Base-by-base conservation (phyloP, 148 eudicot genomes). In the Chenopodium formosanum region DNA sequence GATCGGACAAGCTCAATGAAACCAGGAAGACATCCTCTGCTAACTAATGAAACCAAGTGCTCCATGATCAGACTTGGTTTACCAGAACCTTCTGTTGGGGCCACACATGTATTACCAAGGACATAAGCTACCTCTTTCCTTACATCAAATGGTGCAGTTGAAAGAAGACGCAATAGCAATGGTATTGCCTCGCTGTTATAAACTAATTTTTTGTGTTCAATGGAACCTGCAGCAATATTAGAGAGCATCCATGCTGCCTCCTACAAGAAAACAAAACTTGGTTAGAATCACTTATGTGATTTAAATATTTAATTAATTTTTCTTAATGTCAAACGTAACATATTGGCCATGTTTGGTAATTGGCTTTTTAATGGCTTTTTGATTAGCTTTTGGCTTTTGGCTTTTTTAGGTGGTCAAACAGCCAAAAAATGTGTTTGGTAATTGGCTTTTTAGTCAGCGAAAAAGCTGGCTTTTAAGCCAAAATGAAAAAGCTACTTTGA, bases 181-280 rank as follows among this genome's bases (percentile, higher is more conserved):
- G 87, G 79, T 79, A 90, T 80, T 74, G 99, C 99, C 83, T 92
- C 95, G 63, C 95, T 92, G 67, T 88, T 87, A 71, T 84, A 84
- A 48, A 96, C 89, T 75, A 94, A 50, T 76, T 80, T 88, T 82
- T 96, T 96, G 85, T 90, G 95, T 77, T 90, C 95, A 65, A 89
- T 70, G 44, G 99, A 91, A 79, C 98, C 97, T 73, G 98, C 97
- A 65, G 98, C 98, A 75, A 96, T 87, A 85, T 96, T 96, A 74
- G 99, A 96, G 81, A 96, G 90, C 85, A 92, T 97, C 99, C 99
- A 96, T 53, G 97, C 90, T 84, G 98, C 90, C 88, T 96, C 99
- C 99, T 96, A 82, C 77, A 85, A 68, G 32, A 77, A 74, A 20
- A 12, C 22, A 71, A 22, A 76, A 10, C 25, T 74, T 22, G 53